Base-by-base conservation (phyloP, 2,329 filamentous ascomycete species). In the Talaromyces sp. region DNA sequence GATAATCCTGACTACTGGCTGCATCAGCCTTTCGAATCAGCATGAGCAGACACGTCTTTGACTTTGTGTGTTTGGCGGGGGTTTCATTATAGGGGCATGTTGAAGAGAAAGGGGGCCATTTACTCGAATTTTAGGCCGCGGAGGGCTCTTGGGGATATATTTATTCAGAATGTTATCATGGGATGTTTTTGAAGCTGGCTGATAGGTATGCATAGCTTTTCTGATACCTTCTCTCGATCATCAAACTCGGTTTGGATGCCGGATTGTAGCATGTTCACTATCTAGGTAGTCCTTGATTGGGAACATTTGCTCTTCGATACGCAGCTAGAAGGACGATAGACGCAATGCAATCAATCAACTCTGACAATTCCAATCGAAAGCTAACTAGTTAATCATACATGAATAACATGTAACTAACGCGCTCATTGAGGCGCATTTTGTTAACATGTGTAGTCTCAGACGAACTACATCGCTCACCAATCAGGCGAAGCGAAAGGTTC, bases 321-420 rank as follows among this genome's bases (percentile, higher is more conserved):
- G n/a, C 28, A 10, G 28, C 28, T 3, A 6, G 6, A 13, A 48
- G 31, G 37, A 41, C 19, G 22, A 22, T 6, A 55, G 31, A 19
- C 9, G 8, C 21, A 22, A 28, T 28, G 17, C 33, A 55, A 46
- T 35, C 15, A 22, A 33, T 19, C 25, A 19, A 33, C n/a, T 35
- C 6, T 48, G 45, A 48, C 4, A 33, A 41, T 41, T 48, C n/a
- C 45, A 48, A 21, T 48, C 45, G 19, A 35, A 33, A 21, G 28
- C 45, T 48, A 33, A 31, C 28, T 48, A 21, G 40, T 8, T 55
- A 55, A 13, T 55, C 53, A 55, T 55, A 55, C 53, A 55, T 46
- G 7, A 7, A 36, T 37, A 33, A 25, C 17, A 37, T 28, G 22
- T 48, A 33, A 36, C n/a, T 5, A 33, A 48, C 28, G 43, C 5